Evolutionary conservation across 1,284 basidiomycete genomes (phyloP), one percentile per base, ranked within the genome.

Genomic region (Cryptococcus depauperatus): DNA sequence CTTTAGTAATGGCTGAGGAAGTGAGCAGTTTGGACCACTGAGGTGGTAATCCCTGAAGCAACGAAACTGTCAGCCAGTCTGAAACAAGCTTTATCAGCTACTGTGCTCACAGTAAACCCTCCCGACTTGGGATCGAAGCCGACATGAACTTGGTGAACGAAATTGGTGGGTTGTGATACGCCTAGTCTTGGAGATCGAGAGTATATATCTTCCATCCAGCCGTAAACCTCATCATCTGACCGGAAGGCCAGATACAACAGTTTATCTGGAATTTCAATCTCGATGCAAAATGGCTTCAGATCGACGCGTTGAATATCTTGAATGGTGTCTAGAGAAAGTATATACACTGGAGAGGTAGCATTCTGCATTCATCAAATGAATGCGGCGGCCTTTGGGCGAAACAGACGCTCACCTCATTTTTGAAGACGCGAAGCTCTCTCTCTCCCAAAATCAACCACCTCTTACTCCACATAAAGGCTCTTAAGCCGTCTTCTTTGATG

Each of bases 81-180:
- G 23, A 6, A 16, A 29, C 33, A 28, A n/a, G 21, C 22, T 18
- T 37, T 10, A 13, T 22, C 7, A 11, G 10, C 21, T 35, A 30
- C 1, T 8, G 13, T 22, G 62, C 80, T 57, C 61, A 86, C 86
- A 5, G 90, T 96, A 69, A 96, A 96, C 6, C 83, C 89, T 13
- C 93, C 92, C 30, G 85, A 85, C 37, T 89, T 77, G 0, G 91
- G 88, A 70, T 98, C 93, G 61, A 95, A 97, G 5, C 92, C 92
- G 50, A 98, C 93, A 69, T 98, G 93, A 3, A 97, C 90, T 68
- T 95, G 89, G 73, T 97, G 93, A 1, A 95, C 89, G 65, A 97
- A 97, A 72, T 98, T 92, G 14, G 90, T 96, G 0, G 93, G 93
- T 55, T 85, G 84, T 61, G 84, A 85, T 19, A 93, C 87, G 30